A percentile compares a stretch with the other conserved stretches of the same genome.
Evolutionary conservation across 2,329 filamentous ascomycete genomes (phyloP).

Genomic region (Harringtonia aguacate): DNA sequence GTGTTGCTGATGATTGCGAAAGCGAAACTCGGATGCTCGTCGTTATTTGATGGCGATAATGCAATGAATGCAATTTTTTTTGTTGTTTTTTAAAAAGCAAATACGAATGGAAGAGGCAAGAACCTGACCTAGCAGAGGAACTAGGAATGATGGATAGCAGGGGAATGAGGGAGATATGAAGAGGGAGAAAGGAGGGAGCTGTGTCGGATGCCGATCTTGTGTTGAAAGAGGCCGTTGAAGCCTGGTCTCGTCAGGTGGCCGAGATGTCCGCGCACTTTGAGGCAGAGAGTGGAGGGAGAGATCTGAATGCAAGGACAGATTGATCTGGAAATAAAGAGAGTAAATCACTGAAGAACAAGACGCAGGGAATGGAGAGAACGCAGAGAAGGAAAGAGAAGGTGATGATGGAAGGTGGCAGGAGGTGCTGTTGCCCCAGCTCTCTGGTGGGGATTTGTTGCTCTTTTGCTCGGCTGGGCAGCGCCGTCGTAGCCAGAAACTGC

Average conservation of each 20-base stretch:
- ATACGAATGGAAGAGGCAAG: not conserved
- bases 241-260: not conserved
- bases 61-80: not conserved
- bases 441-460: slow-evolving; percentile 9
- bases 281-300: not conserved
- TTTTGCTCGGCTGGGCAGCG: slow-evolving; percentile 5
- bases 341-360: not conserved
- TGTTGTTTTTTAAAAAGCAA: not conserved
- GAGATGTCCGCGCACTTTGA: not conserved
- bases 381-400: slow-evolving; percentile 8
- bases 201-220: not conserved
- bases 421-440: slow-evolving; percentile 6
- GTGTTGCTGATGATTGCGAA: not conserved
- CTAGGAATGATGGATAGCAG: not conserved
- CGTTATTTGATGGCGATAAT: not conserved
- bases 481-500: slow-evolving; percentile 7
- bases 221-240: not conserved
- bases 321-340: slow-evolving; percentile 2
- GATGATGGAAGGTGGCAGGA: slow-evolving; percentile 3
- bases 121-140: not conserved
- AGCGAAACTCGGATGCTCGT: not conserved
- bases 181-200: slow-evolving; percentile 1
- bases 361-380: slow-evolving; percentile 7
- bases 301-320: not conserved
- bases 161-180: slow-evolving; percentile 3